Evolutionary conservation across 306 rosid species (phyloP), one percentile per base, ranked within the genome.

Genomic region (Phaseolus lunatus): DNA sequence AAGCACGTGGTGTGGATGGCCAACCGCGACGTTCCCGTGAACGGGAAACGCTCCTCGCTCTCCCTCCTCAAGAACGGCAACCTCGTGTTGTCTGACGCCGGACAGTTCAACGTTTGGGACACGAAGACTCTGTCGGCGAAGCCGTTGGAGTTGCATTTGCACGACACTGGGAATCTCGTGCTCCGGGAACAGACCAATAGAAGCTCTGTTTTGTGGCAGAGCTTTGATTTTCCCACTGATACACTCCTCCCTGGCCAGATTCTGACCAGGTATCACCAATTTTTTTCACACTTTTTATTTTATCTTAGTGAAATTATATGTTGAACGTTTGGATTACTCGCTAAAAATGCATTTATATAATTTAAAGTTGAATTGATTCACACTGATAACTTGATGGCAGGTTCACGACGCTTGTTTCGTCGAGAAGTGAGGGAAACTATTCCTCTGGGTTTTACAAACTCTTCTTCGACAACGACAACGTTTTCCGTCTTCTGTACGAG

Each of bases 161-260:
- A 5, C 22, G 72, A 67, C 22, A 22, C 35, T 14, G 72, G 54
- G 2, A 67, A 67, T 39, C 72, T 67, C 22, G 72, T 67, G 1
- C 72, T 67, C 37, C 72, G 37, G 27, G 14, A 43, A 1, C 54
- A 22, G 72, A 67, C 0, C 33, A 67, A 67, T 23, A 11, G 3
- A 5, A 23, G 9, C n/a, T 44, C 24, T 26, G 39, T 53, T 67
- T 14, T 86, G 15, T 83, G 89, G 89, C 77, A 86, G 19, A 86
- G 87, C 69, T 81, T 85, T 31, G 63, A 78, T 35, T 45, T 52
- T 20, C 88, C 88, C 0, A 85, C 81, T 0, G 78, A 86, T 16
- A 83, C 89, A 2, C 81, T 86, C 3, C 83, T 86, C 67, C 89
- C 89, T 15, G 39, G 5, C 2, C 89, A 86, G 15, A 58, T 1